Conservation (phyloP, 2,329 filamentous ascomycete species). For the Botrytis sinoallii region DNA sequence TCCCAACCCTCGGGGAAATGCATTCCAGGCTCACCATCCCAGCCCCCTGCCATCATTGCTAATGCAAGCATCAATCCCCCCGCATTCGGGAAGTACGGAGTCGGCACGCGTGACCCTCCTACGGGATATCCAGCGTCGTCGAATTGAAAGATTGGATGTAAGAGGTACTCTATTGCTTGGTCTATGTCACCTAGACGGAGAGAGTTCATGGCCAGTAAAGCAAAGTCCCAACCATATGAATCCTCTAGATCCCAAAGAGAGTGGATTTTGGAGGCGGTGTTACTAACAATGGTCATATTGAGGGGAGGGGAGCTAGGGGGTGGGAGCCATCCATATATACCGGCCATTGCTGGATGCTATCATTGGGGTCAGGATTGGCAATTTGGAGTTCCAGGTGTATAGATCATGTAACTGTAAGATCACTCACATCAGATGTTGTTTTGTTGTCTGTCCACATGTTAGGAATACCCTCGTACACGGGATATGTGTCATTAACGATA, state of each 20-base stretch:
- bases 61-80: slow-evolving; percentile 50
- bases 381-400: background rate
- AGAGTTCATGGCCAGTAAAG: slow-evolving; percentile 47
- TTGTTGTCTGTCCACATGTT: slow-evolving; percentile 41
- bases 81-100: slow-evolving; percentile 55
- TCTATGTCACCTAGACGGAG: slow-evolving; percentile 43
- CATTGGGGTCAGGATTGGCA: slow-evolving; percentile 28
- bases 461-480: slow-evolving; percentile 52
- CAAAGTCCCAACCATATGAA: slow-evolving; percentile 48
- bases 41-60: slow-evolving; percentile 56
- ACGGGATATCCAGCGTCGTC: slow-evolving; percentile 56
- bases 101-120: slow-evolving; percentile 51
- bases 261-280: slow-evolving; percentile 42
- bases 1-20: slow-evolving; percentile 51
- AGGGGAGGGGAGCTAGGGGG: slow-evolving; percentile 38
- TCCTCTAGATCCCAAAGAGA: slow-evolving; percentile 44
- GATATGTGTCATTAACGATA: slow-evolving; percentile 48
- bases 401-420: background rate
- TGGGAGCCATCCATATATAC: slow-evolving; percentile 45
- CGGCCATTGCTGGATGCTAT: slow-evolving; percentile 47
- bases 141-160: slow-evolving; percentile 51
- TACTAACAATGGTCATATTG: slow-evolving; percentile 38
- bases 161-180: slow-evolving; percentile 42
- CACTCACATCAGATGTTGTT: slow-evolving; percentile 7
- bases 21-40: slow-evolving; percentile 47